phyloP scores from a whole-genome alignment of 352 stramenopile genomes.

The Phytophthora brassicae region DNA sequence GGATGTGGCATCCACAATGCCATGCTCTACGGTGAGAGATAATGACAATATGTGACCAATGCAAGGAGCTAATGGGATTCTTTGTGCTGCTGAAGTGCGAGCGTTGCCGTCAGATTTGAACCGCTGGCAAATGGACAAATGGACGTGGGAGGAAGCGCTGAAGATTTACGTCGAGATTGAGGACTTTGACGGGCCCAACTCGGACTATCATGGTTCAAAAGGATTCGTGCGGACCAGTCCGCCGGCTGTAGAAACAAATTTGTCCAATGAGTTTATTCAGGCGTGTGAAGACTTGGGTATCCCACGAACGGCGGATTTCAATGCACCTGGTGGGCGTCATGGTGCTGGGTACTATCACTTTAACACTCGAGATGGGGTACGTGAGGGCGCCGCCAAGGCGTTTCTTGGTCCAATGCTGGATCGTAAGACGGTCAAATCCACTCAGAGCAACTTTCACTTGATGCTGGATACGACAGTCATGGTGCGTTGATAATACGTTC shows the following conservation, averaged over 20 bases:
- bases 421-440: conserved; percentile 27
- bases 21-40: conserved; percentile 82
- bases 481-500: conserved; percentile 32
- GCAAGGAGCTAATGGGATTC: neutral
- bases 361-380: conserved; percentile 79
- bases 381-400: conserved; percentile 75
- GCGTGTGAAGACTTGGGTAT: conserved; percentile 60
- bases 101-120: conserved; percentile 72
- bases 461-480: conserved; percentile 60
- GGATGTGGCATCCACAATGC: conserved; percentile 91
- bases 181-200: conserved; percentile 61
- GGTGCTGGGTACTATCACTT: conserved; percentile 89
- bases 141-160: conserved; percentile 76
- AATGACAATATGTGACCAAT: neutral
- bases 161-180: conserved; percentile 77
- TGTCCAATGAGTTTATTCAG: conserved; percentile 54
- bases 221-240: conserved; percentile 68
- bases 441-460: conserved; percentile 48
- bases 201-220: conserved; percentile 49
- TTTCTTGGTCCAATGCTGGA: conserved; percentile 67
- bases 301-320: conserved; percentile 73
- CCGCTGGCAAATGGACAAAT: conserved; percentile 71
- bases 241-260: conserved; percentile 24
- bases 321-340: conserved; percentile 61
- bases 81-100: conserved; percentile 50